Evolutionary conservation across 108 stramenopile genomes (phyloP), one percentile per base, ranked within the genome.

Genomic region (Discostella stelligeroides): DNA sequence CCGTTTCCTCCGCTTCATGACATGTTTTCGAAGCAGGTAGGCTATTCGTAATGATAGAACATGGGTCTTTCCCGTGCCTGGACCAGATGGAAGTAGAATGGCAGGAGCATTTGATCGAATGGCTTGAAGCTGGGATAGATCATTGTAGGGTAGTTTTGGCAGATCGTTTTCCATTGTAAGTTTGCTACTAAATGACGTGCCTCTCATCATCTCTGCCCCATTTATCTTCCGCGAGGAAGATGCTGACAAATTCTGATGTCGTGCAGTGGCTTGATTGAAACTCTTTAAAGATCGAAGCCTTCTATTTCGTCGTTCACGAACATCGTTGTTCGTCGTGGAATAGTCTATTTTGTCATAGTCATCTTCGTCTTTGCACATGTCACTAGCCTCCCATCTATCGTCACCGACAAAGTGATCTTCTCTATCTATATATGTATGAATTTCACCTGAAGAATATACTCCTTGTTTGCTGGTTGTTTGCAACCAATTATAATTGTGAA

Each of bases 51-150:
- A 56, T 60, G 81, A 68, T 28, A 85, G 37, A 1, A 81, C 81
- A 58, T 73, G 65, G 8, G 84, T 67, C 73, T 85, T 85, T 0
- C 84, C 84, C 13, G 84, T 85, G 30, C 84, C 84, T 21, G 84
- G 80, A 20, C 84, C 84, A 15, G 84, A 79, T 49, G 67, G 71
- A 18, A 85, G 75, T 17, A 82, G 64, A 9, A 85, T 67, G 21
- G 84, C 84, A 7, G 84, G 84, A 12, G 81, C 81, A 47, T 79
- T 76, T 37, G 84, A 79, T 55, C 57, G 45, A 13, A 85, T 82
- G 23, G 81, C 78, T 5, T 66, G 61, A n/a, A 75, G 70, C 56
- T 83, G 82, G 15, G 64, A 67, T 59, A 49, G 46, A 53, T 81
- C 80, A 48, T 66, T 70, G 63, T 69, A 64, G 21, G 76, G 69